Conservation (phyloP, 2,329 filamentous ascomycete genomes). For the Pseudophaeomoniella oleicola region DNA sequence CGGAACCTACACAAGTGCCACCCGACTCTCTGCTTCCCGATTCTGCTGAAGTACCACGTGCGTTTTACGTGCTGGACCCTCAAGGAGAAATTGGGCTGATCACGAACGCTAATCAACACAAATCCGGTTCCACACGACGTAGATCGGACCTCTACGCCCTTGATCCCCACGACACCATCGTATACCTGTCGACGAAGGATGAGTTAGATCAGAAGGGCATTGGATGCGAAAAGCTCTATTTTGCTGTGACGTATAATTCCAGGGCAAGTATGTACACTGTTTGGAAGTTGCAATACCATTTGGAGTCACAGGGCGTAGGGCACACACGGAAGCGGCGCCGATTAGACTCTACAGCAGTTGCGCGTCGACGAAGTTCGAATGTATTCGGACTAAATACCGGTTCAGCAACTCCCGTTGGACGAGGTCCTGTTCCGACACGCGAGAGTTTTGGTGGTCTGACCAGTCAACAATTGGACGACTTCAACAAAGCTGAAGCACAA, state of each 20-base stretch:
- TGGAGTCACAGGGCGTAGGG: slow-evolving; percentile 43
- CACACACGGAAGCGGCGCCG: slow-evolving; percentile 25
- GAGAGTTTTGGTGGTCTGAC: slow-evolving; percentile 56
- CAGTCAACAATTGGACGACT: slow-evolving; percentile 26
- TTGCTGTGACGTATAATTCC: slow-evolving; percentile 70
- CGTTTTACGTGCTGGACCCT: slow-evolving; percentile 77
- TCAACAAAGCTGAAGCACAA: slow-evolving; percentile 23
- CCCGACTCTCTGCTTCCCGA: slow-evolving; percentile 42
- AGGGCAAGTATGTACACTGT: slow-evolving; percentile 66
- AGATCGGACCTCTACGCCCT: slow-evolving; percentile 35
- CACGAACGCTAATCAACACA: slow-evolving; percentile 36
- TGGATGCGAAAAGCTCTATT: slow-evolving; percentile 41
- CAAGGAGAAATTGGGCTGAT: slow-evolving; percentile 74
- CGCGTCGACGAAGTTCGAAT: slow-evolving; percentile 52
- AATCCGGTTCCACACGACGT: neutral
- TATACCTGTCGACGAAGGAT: slow-evolving; percentile 65
- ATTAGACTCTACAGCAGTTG: slow-evolving; percentile 48
- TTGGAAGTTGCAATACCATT: slow-evolving; percentile 69
- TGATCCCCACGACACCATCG: slow-evolving; percentile 63
- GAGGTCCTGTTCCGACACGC: slow-evolving; percentile 47
- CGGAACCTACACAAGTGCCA: slow-evolving; percentile 38
- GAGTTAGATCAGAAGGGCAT: slow-evolving; percentile 19
- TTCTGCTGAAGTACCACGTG: slow-evolving; percentile 39
- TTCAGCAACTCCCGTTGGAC: slow-evolving; percentile 55
- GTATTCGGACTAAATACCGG: slow-evolving; percentile 52